A percentile compares a stretch with the other conserved stretches of the same genome.
Conservation (phyloP, 2,329 filamentous ascomycete species). For the Zelopaecilomyces penicillatus region DNA sequence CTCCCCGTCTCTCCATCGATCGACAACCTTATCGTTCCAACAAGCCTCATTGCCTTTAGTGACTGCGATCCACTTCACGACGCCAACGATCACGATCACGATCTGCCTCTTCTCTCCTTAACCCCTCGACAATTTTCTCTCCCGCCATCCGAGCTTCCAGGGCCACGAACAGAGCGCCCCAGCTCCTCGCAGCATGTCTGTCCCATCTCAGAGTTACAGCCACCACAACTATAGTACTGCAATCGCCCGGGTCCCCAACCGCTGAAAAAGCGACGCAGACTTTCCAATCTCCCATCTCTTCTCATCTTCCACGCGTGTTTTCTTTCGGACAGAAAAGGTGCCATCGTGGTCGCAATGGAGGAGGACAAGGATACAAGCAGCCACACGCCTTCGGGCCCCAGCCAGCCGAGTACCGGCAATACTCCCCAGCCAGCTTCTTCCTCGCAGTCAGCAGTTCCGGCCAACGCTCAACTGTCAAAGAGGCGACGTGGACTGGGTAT, state of each 20-base stretch:
- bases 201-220: constrained; percentile 8
- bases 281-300: not conserved
- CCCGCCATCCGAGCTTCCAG: no score
- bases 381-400: constrained; percentile 20
- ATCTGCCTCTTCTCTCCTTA: no score
- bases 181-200: constrained; percentile 9
- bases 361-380: constrained; percentile 20
- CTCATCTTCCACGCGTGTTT: not conserved
- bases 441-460: constrained; percentile 13
- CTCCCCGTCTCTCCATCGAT: no score
- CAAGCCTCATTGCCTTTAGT: no score
- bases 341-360: constrained; percentile 2
- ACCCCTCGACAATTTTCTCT: no score
- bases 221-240: constrained; percentile 6
- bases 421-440: constrained; percentile 23
- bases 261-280: constrained; percentile 3
- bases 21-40: no score
- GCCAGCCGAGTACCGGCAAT: constrained; percentile 23
- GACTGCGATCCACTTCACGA: no score
- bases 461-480: constrained; percentile 33
- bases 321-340: no score
- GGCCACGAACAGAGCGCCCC: no score
- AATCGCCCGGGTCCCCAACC: constrained; percentile 7
- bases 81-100: no score
- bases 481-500: constrained; percentile 46